Base-by-base conservation (phyloP, 2,329 filamentous ascomycete species). In the Talaromyces rugulosus region DNA sequence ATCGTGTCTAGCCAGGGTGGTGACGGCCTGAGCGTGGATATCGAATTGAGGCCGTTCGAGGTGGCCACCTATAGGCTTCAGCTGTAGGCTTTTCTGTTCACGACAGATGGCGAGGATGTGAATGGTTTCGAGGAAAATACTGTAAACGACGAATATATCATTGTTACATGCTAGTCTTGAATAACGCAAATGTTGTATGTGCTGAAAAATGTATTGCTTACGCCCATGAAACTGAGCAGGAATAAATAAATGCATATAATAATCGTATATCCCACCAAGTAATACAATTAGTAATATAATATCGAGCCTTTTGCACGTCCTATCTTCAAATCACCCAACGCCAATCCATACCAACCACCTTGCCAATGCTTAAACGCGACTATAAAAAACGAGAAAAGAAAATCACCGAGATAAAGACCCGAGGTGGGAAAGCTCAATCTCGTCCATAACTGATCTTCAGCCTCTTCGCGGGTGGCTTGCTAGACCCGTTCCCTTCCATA, bases 11-110 rank as follows among this genome's bases (percentile, higher is more conserved):
- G 76, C 60, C 58, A 63, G n/a, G 72, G 71, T 5, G 72, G 71
- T 30, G 69, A 66, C 5, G 72, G 72, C 30, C 69, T 64, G 18
- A 75, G 78, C 67, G 84, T 91, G 62, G 73, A 81, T 53, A 85
- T 95, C 67, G 83, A 85, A 59, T 72, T 96, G 67, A 83, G 89
- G 68, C 85, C 91, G 23, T 96, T 96, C 75, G 92, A 96, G 80
- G 89, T 96, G 62, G 91, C 88, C 23, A 95, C 91, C 1, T 95
- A 85, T 74, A 86, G 89, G 71, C 78, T 94, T 68, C 82, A 85
- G 69, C 70, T 86, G 65, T 84, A 69, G 33, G 34, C 16, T 53
- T 51, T n/a, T 31, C 11, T 31, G 12, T 4, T 52, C 9, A 52
- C 4, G 23, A 47, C 42, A 16, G 11, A 50, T 50, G 11, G 23